These are phyloP conservation scores for Paraconiothyrium brasiliense DNA, from an alignment of 2,329 filamentous ascomycete genomes.

Conservation along the genomic window DNA sequence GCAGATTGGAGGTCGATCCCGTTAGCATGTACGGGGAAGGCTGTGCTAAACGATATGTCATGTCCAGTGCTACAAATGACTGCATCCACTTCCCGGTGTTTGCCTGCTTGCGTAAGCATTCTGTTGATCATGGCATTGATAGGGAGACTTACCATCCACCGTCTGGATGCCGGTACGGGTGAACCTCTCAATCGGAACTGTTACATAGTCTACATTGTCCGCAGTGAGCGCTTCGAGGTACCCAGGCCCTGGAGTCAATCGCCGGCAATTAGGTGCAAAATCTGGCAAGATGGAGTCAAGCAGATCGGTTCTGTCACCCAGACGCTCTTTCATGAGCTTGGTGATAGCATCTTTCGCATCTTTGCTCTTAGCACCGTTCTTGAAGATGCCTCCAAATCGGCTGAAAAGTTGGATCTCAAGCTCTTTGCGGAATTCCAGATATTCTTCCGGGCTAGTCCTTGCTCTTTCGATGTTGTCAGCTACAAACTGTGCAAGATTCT, in stretches of 20 bases:
- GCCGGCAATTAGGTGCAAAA: conserved; percentile 19
- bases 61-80: conserved; percentile 71
- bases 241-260: conserved; percentile 30
- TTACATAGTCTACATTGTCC: conserved; percentile 50
- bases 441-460: conserved; percentile 57
- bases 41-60: conserved; percentile 51
- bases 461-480: conserved; percentile 45
- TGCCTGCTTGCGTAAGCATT: conserved; percentile 8
- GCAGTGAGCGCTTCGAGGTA: conserved; percentile 47
- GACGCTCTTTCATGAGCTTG: conserved; percentile 37
- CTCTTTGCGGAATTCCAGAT: conserved; percentile 56
- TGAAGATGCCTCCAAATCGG: conserved; percentile 45
- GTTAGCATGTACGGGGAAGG: conserved; percentile 37
- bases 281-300: conserved; percentile 47
- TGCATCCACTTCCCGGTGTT: conserved; percentile 45
- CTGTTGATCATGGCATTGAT: background rate
- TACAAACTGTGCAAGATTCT: conserved; percentile 64
- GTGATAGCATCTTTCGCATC: conserved; percentile 22
- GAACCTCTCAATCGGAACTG: conserved; percentile 28
- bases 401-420: conserved; percentile 65
- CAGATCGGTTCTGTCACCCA: conserved; percentile 42
- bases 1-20: conserved; percentile 31
- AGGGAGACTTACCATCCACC: background rate
- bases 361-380: conserved; percentile 33
- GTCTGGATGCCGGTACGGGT: conserved; percentile 43